phyloP scores from a whole-genome alignment of 106 monocot species.

The Dendrobium officinale region DNA sequence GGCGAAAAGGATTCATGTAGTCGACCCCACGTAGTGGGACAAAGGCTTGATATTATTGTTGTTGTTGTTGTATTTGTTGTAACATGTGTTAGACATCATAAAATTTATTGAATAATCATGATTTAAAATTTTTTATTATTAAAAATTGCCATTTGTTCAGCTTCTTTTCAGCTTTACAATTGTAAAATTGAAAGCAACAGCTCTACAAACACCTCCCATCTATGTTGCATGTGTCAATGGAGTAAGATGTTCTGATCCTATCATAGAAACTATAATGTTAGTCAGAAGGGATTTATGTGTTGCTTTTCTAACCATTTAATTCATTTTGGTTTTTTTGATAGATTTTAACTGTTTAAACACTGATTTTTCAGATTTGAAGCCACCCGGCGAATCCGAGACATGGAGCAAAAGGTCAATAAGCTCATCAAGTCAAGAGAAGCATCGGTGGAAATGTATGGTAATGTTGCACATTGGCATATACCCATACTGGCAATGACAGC shows the following conservation, averaged over 20 bases:
- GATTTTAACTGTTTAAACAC: neutral
- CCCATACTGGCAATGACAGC: slow-evolving; percentile 94
- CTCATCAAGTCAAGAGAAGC: slow-evolving; percentile 21
- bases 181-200: neutral
- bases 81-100: too few relatives aligned
- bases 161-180: neutral
- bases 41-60: too few relatives aligned
- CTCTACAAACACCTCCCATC: neutral
- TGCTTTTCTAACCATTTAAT: neutral
- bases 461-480: slow-evolving; percentile 47
- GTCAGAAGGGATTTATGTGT: neutral
- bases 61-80: too few relatives aligned
- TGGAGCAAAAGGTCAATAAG: slow-evolving; percentile 41
- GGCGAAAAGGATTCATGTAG: too few relatives aligned
- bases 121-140: too few relatives aligned
- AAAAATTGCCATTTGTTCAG: neutral
- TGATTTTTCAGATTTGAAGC: slow-evolving; percentile 61
- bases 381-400: slow-evolving; percentile 44
- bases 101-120: too few relatives aligned
- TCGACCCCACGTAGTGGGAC: too few relatives aligned
- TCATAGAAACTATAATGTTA: neutral
- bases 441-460: slow-evolving; percentile 22
- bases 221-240: neutral
- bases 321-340: neutral
- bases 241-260: neutral